A percentile compares a stretch with the other conserved stretches of the same genome.
These are phyloP conservation scores for Agrostemma githago DNA, from an alignment of 148 eudicot genomes.

Conservation along the genomic window DNA sequence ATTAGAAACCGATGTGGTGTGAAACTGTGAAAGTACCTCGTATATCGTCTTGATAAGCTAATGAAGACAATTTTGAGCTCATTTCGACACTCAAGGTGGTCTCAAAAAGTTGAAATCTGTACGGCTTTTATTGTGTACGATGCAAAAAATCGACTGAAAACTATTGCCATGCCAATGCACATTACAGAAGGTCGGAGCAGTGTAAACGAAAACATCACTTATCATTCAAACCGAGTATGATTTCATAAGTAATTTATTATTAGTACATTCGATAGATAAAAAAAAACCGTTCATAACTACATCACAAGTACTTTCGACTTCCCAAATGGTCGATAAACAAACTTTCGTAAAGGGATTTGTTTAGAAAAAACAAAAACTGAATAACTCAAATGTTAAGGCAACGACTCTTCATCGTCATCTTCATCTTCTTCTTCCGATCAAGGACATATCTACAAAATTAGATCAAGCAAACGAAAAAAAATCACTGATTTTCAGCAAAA, in stretches of 20 bases:
- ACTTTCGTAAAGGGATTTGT: slow-evolving; percentile 1
- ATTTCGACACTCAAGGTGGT: no score
- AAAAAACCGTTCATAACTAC: not conserved
- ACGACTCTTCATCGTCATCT: slow-evolving; percentile 18
- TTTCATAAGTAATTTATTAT: slow-evolving; percentile 14
- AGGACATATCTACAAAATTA: slow-evolving; percentile 20
- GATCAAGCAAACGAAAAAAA: slow-evolving; percentile 1
- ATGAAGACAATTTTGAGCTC: no score
- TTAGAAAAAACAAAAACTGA: slow-evolving; percentile 14
- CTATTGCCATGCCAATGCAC: no score
- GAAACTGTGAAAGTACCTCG: no score
- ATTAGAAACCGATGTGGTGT: no score
- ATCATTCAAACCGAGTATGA: not conserved
- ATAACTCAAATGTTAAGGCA: slow-evolving; percentile 12
- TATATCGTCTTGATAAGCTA: no score
- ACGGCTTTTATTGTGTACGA: no score
- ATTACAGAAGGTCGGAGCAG: not conserved
- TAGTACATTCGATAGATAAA: not conserved
- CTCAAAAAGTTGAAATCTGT: no score
- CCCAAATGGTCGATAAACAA: slow-evolving; percentile 11
- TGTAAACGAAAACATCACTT: not conserved
- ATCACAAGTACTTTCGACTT: not conserved
- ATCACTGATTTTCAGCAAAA: not conserved
- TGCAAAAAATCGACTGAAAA: no score
- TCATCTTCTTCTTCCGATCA: not conserved